Evolutionary conservation across 23 red algal genomes (phyloP).

Genomic region (Gracilaria gracilis): DNA sequence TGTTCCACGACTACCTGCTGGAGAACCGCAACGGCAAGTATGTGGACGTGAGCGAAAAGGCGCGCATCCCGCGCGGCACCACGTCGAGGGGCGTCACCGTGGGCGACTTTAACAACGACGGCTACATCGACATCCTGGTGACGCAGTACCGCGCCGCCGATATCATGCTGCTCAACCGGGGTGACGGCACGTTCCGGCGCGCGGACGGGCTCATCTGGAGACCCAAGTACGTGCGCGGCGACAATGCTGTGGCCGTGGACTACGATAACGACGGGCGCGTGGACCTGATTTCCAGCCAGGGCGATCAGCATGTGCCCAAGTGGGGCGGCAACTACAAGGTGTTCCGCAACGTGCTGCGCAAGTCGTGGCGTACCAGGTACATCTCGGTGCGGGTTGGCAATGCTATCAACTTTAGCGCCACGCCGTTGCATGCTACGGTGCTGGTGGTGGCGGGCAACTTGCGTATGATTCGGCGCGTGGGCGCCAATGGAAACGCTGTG

Average conservation of each 20-base stretch:
- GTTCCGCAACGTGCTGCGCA: constrained; percentile 34
- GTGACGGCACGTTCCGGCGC: constrained; percentile 47
- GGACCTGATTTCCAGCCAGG: constrained; percentile 51
- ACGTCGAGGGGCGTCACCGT: constrained; percentile 56
- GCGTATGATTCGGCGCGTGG: constrained; percentile 25
- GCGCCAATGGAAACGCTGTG: constrained; percentile 13
- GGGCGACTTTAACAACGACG: constrained; percentile 79
- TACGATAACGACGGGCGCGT: constrained; percentile 65
- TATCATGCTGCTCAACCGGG: constrained; percentile 47
- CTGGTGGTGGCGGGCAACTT: constrained; percentile 28
- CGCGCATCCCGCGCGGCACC: constrained; percentile 52
- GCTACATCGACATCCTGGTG: constrained; percentile 61
- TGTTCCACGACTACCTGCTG: constrained; percentile 36
- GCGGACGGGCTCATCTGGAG: constrained; percentile 38
- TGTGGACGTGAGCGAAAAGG: constrained; percentile 45
- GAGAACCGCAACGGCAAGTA: constrained; percentile 37
- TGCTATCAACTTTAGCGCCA: constrained; percentile 49
- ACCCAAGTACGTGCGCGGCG: constrained; percentile 12
- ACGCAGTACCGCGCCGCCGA: constrained; percentile 32
- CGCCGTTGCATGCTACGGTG: constrained; percentile 43
- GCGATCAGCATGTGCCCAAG: constrained; percentile 17
- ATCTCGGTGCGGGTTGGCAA: constrained; percentile 61
- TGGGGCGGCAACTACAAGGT: constrained; percentile 44
- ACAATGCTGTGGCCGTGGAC: constrained; percentile 58
- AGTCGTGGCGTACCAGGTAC: constrained; percentile 1